Percentiles rank a stretch among this genome's conserved stretches.
phyloP scores from a whole-genome alignment of 306 rosid species.

The Ochetophila trinervis region DNA sequence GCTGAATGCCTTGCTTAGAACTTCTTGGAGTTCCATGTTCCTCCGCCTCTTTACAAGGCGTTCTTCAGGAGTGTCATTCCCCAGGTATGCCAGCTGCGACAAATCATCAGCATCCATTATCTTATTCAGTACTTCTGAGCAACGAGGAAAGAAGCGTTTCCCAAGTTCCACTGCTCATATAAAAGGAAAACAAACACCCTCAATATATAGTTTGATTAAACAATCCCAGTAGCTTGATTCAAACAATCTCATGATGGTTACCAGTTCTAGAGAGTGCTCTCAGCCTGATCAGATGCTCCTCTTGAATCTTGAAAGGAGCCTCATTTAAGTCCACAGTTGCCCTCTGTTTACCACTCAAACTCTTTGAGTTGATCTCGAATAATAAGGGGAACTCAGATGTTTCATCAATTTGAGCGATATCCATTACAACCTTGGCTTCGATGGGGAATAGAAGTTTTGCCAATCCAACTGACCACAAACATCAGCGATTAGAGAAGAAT shows the following conservation, averaged over 20 bases:
- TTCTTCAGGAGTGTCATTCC: slow-evolving; percentile 48
- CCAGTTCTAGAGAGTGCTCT: slow-evolving; percentile 56
- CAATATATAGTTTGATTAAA: too few species aligned
- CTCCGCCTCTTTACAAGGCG: slow-evolving; percentile 39
- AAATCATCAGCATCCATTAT: slow-evolving; percentile 70
- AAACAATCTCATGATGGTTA: too few species aligned
- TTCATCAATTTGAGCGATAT: slow-evolving; percentile 52
- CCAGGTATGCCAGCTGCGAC: slow-evolving; percentile 44
- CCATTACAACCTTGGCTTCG: slow-evolving; percentile 68
- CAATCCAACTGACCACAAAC: slow-evolving; percentile 48
- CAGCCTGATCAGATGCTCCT: slow-evolving; percentile 59
- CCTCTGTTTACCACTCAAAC: slow-evolving; percentile 22
- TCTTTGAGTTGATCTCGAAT: slow-evolving; percentile 21
- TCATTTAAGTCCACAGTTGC: slow-evolving; percentile 61
- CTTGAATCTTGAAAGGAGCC: slow-evolving; percentile 59
- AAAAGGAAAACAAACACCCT: slow-evolving; percentile 7
- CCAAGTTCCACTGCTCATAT: slow-evolving; percentile 56
- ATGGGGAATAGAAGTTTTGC: slow-evolving; percentile 62
- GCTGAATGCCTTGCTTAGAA: slow-evolving; percentile 48
- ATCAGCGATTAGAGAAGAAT: slow-evolving; percentile 11
- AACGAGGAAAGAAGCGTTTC: slow-evolving; percentile 74
- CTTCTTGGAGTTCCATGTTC: slow-evolving; percentile 57
- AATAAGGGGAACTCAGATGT: slow-evolving; percentile 42
- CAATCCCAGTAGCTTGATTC: too few species aligned
- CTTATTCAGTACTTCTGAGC: slow-evolving; percentile 59